phyloP scores from a whole-genome alignment of 2,329 filamentous ascomycete species.

The Hypoxylon sp. region DNA sequence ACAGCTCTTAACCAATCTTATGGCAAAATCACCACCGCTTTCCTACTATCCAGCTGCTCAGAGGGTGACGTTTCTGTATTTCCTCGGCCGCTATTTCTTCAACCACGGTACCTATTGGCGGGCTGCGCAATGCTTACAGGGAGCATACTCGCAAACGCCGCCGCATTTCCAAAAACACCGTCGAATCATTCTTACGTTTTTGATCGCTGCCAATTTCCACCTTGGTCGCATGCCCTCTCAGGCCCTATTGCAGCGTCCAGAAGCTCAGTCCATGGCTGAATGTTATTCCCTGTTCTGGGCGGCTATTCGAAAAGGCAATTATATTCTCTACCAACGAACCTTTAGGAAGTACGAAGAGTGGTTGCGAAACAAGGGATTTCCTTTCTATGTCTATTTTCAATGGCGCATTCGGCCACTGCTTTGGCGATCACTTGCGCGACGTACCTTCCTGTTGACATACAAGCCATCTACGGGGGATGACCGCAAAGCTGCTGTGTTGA shows the following conservation, averaged over 20 bases:
- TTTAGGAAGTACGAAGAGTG: slow-evolving; percentile 72
- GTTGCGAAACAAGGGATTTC: slow-evolving; percentile 78
- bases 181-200: slow-evolving; percentile 80
- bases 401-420: slow-evolving; percentile 82
- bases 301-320: slow-evolving; percentile 77
- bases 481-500: slow-evolving; percentile 76
- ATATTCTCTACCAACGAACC: slow-evolving; percentile 75
- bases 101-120: slow-evolving; percentile 83
- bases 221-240: slow-evolving; percentile 82
- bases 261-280: slow-evolving; percentile 69
- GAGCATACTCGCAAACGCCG: slow-evolving; percentile 78
- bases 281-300: slow-evolving; percentile 78
- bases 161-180: slow-evolving; percentile 74
- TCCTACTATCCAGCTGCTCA: slow-evolving; percentile 84
- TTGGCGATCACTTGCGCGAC: slow-evolving; percentile 83
- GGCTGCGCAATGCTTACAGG: slow-evolving; percentile 77
- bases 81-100: slow-evolving; percentile 89
- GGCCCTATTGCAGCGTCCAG: slow-evolving; percentile 72
- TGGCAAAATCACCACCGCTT: slow-evolving; percentile 81
- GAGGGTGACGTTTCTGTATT: slow-evolving; percentile 92
- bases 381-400: slow-evolving; percentile 70
- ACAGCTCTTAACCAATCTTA: slow-evolving; percentile 90
- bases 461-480: slow-evolving; percentile 67
- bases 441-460: slow-evolving; percentile 80
- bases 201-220: slow-evolving; percentile 84